phyloP scores from a whole-genome alignment of 2,329 filamentous ascomycete genomes.

The Xylaria sp. region DNA sequence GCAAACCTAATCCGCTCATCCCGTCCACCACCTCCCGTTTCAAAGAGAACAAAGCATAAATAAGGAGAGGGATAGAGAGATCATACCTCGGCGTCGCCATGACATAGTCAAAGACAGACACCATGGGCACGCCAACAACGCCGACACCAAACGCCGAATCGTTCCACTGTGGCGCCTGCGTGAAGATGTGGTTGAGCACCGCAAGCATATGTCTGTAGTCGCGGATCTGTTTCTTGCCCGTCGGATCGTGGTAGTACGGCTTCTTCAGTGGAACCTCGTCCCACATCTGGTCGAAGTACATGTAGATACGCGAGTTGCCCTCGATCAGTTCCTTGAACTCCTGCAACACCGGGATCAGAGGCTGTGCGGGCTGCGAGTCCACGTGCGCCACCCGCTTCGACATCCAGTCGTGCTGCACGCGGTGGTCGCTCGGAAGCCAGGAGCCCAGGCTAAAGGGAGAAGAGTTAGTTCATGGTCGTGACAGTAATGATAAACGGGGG shows the following conservation, averaged over 20 bases:
- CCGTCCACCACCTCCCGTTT: neutral
- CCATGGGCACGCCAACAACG: conserved; percentile 65
- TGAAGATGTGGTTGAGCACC: conserved; percentile 70
- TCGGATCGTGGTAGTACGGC: conserved; percentile 70
- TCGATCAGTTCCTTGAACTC: conserved; percentile 76
- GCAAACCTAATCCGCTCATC: neutral
- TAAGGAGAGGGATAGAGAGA: neutral
- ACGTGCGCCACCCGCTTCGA: conserved; percentile 64
- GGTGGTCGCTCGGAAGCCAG: conserved; percentile 73
- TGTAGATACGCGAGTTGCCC: conserved; percentile 69
- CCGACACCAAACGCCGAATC: conserved; percentile 62
- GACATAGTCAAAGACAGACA: conserved; percentile 64
- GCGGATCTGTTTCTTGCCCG: conserved; percentile 67
- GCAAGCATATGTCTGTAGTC: conserved; percentile 74
- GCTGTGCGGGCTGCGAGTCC: conserved; percentile 58
- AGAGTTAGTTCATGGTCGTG: neutral
- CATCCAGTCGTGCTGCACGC: conserved; percentile 72
- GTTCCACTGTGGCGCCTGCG: conserved; percentile 62
- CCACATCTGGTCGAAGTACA: conserved; percentile 76
- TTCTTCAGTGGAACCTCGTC: conserved; percentile 69
- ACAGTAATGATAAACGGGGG: neutral
- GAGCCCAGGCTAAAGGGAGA: conserved; percentile 42
- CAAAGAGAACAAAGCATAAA: neutral
- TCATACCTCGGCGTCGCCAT: conserved; percentile 62
- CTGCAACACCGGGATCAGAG: conserved; percentile 67